A percentile compares a stretch with the other conserved stretches of the same genome.
Evolutionary conservation across 2,329 filamentous ascomycete genomes (phyloP).

Genomic region (Capronia coronata): DNA sequence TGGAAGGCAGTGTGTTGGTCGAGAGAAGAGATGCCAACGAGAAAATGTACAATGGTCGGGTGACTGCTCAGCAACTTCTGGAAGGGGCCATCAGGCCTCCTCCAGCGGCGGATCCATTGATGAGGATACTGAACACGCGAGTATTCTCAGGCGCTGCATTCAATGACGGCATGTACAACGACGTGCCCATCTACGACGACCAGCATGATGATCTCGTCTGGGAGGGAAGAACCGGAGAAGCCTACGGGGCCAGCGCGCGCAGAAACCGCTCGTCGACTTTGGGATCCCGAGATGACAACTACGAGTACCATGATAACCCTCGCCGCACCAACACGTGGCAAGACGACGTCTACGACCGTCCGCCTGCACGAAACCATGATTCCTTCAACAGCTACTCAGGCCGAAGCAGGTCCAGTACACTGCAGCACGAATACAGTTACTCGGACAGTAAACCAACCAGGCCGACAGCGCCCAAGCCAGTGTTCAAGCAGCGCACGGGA

Average conservation of each 20-base stretch:
- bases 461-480: constrained; percentile 83
- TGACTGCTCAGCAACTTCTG: constrained; percentile 76
- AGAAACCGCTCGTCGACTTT: constrained; percentile 53
- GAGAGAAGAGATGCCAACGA: constrained; percentile 95
- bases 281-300: constrained; percentile 41
- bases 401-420: constrained; percentile 36
- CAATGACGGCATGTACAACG: constrained; percentile 79
- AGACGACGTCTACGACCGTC: constrained; percentile 44
- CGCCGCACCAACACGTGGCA: constrained; percentile 45
- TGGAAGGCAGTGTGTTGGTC: constrained; percentile 88
- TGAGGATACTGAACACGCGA: constrained; percentile 76
- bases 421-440: constrained; percentile 48
- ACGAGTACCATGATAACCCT: constrained; percentile 50
- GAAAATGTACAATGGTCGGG: constrained; percentile 80
- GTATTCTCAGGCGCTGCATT: constrained; percentile 63
- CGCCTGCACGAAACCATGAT: constrained; percentile 31
- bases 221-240: constrained; percentile 66
- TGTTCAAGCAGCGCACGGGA: constrained; percentile 55
- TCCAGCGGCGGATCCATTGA: constrained; percentile 73
- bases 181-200: constrained; percentile 82
- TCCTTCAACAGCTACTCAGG: constrained; percentile 33
- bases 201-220: constrained; percentile 75
- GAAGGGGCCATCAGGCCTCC: constrained; percentile 71
- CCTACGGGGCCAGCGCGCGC: constrained; percentile 60
- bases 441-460: constrained; percentile 62